Base-by-base conservation (phyloP, 805 yeast genomes). In the Hanseniaspora occidentalis region DNA sequence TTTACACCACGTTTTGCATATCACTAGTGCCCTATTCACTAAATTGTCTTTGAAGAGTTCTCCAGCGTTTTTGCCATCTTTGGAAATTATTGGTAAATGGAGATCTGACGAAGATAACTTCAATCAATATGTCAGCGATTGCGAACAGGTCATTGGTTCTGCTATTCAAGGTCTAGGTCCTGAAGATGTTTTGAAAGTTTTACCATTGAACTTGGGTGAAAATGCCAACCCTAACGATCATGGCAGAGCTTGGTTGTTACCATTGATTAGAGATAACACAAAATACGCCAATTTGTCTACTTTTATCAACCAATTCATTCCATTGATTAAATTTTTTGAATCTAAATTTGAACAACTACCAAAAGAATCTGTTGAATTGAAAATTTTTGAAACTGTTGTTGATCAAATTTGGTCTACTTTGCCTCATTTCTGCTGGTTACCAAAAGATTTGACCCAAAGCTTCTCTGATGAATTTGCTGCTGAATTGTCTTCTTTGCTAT, bases 191-290 rank as follows among this genome's bases (percentile, higher is more conserved):
- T 63, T 89, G 45, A 60, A 73, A 36, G 65, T 72, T 4, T 67
- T 92, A 25, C 97, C 99, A 6, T 66, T 92, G 53, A 85, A 89
- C 54, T 67, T 92, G 50, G 67, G 69, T 23, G 57, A 64, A 18
- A 50, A 65, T 20, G 60, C 64, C 24, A 67, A 70, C 34, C 71
- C 78, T n/a, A 35, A 38, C 11, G 41, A 36, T 11, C 36, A 36
- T 11, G 96, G 96, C 36, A 75, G 97, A 56, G 96, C 96, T 36
- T 92, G 97, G 96, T 55, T 92, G 50, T 70, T 92, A 47, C 98
- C 98, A 9, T 57, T 92, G 25, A 70, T 92, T 45, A 79, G 96
- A 63, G 96, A 88, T 52, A 77, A 84, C 52, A 81, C 85, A 21
- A 72, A 78, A 50, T 71, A 75, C 51, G 80, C 96, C 2, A 68